Conservation (phyloP, 176 grass and related monocot genomes). For the Rhynchospora pubera region DNA sequence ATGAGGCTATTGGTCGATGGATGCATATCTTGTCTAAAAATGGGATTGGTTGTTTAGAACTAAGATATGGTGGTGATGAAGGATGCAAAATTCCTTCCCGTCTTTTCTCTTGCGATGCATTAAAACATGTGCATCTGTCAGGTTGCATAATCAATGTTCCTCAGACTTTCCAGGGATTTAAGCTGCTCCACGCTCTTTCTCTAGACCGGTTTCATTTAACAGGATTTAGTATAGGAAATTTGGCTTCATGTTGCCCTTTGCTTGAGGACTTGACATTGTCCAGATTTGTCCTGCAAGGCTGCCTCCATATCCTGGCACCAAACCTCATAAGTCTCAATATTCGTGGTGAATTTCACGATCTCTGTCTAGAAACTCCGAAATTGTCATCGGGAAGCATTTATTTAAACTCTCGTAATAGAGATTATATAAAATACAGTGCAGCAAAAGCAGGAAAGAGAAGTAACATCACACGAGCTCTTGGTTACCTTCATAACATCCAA, state of each 20-base stretch:
- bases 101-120: constrained; percentile 26
- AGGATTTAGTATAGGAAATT: constrained; percentile 25
- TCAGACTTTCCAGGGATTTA: constrained; percentile 27
- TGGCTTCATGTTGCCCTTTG: constrained; percentile 29
- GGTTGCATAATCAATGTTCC: constrained; percentile 12
- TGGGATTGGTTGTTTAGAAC: constrained; percentile 18
- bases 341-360: constrained; percentile 25
- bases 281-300: background rate
- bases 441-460: constrained; percentile 1
- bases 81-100: constrained; percentile 28
- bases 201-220: constrained; percentile 7
- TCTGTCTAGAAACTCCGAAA: constrained; percentile 30
- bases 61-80: background rate
- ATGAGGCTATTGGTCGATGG: constrained; percentile 30
- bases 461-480: constrained; percentile 30
- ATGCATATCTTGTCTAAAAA: constrained; percentile 53
- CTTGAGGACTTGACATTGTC: constrained; percentile 30
- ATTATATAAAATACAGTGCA: background rate
- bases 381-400: constrained; percentile 1
- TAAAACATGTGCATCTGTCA: constrained; percentile 20
- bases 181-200: no score
- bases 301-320: constrained; percentile 37
- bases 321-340: constrained; percentile 29
- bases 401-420: background rate
- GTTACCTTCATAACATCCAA: constrained; percentile 31